Base-by-base conservation (phyloP, 805 yeast genomes). In the Metschnikowia rubicola region DNA sequence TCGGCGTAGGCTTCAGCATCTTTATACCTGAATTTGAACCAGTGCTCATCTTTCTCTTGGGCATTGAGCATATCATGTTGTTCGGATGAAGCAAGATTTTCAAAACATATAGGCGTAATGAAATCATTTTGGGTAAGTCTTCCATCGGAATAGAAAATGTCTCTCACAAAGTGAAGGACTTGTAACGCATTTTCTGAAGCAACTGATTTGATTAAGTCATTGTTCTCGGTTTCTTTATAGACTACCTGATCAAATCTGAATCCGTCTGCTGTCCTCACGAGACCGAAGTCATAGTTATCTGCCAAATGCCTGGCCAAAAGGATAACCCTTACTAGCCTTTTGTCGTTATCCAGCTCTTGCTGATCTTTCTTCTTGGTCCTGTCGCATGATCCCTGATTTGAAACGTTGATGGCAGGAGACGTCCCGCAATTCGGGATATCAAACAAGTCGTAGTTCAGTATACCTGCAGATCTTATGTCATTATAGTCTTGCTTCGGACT, bases 341-440 rank as follows among this genome's bases (percentile, higher is more conserved):
- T 78, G 43, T 73, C 73, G 51, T 78, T 81, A 44, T 77, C 75
- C 13, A 66, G 62, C 45, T 64, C 71, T 54, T 62, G 62, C 19
- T 63, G 57, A 19, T 59, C 62, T 36, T 59, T 62, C 26, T 50
- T 39, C 37, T 44, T 54, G 33, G 37, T 39, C 28, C 35, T 43
- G 43, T 56, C 30, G 41, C 51, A 30, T 50, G 54, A 30, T 36
- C 74, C 39, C 71, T 67, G 29, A 73, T 67, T 39, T 15, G 37
- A 35, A 11, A 51, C 55, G 42, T 61, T 64, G 13, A 65, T 54
- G 8, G 63, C 56, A 0, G 71, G 69, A 13, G 64, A 61, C 0
- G 74, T 67, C 9, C 90, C 92, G 55, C 87, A 80, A 8, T 78
- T 71, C 7, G 92, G 90, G 39, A 78, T 64, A 63, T 86, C 91